Conservation (phyloP, 768 basidiomycete genomes). For the Pulveroboletus sp. region DNA sequence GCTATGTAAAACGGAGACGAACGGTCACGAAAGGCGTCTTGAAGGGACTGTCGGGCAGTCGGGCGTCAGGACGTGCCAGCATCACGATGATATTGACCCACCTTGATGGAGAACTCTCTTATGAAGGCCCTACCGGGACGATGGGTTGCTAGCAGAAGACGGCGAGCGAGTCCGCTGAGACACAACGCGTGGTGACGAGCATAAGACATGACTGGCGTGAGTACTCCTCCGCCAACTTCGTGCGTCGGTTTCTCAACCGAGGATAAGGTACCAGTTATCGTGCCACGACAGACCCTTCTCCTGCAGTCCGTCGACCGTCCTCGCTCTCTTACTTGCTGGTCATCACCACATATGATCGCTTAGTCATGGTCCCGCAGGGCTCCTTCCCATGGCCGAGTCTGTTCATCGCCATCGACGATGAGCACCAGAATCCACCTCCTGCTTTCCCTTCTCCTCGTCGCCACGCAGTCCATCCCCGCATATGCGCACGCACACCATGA, state of each 20-base stretch:
- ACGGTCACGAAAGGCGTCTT: conserved; percentile 57
- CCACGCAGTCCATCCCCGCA: conserved; percentile 3
- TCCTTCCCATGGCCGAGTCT: no score
- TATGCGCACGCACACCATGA: conserved; percentile 58
- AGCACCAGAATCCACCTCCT: not conserved
- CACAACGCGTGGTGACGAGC: not conserved
- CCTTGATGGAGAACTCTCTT: conserved; percentile 28
- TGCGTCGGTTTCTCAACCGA: no score
- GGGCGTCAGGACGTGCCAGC: not conserved
- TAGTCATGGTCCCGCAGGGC: not conserved
- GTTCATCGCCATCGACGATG: not conserved
- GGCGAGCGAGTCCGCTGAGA: not conserved
- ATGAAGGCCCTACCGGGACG: conserved; percentile 1
- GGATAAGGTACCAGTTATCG: no score
- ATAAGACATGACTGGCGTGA: conserved; percentile 6
- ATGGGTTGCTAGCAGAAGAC: not conserved
- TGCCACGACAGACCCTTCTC: no score
- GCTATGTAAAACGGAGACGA: conserved; percentile 61
- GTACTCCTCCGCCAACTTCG: not conserved
- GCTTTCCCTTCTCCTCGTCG: conserved; percentile 9
- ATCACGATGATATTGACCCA: not conserved
- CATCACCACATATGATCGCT: no score
- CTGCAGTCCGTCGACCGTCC: no score
- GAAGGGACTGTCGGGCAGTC: conserved; percentile 44
- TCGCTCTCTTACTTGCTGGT: no score